These are phyloP conservation scores for Pseudogymnoascus destructans DNA, from an alignment of 2,329 filamentous ascomycete genomes.

Conservation along the genomic window DNA sequence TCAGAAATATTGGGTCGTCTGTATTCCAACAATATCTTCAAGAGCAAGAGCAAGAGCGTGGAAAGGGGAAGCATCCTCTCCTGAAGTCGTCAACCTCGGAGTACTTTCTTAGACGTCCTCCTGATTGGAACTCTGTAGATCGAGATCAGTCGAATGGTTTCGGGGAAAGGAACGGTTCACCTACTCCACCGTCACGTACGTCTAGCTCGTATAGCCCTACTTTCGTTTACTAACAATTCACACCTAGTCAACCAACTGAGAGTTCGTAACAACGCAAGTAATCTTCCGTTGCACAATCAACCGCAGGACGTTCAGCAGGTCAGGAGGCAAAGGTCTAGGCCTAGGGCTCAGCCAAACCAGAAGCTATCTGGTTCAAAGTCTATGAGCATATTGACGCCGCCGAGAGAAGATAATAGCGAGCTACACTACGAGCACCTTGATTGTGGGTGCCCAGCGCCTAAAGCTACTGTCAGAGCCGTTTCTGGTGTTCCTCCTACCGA, in stretches of 20 bases:
- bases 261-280: background rate
- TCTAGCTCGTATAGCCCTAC: slow-evolving; percentile 10
- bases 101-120: slow-evolving; percentile 29
- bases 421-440: background rate
- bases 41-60: slow-evolving; percentile 16
- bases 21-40: background rate
- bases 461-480: background rate
- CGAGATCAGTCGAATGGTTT: slow-evolving; percentile 14
- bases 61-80: slow-evolving; percentile 12
- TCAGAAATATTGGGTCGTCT: slow-evolving; percentile 23
- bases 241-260: background rate
- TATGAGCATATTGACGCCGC: slow-evolving; percentile 13
- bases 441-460: background rate
- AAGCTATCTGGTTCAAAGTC: slow-evolving; percentile 17
- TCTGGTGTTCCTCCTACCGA: background rate
- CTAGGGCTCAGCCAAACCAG: slow-evolving; percentile 17
- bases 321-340: slow-evolving; percentile 20
- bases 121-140: slow-evolving; percentile 24
- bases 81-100: slow-evolving; percentile 33
- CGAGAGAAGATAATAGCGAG: background rate
- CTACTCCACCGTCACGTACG: slow-evolving; percentile 27
- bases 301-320: slow-evolving; percentile 7
- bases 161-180: slow-evolving; percentile 24
- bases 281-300: background rate
- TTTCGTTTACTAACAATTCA: background rate